Evolutionary conservation across 139 green algal genomes (phyloP), one percentile per base, ranked within the genome.

Genomic region (Chlorella sp.): DNA sequence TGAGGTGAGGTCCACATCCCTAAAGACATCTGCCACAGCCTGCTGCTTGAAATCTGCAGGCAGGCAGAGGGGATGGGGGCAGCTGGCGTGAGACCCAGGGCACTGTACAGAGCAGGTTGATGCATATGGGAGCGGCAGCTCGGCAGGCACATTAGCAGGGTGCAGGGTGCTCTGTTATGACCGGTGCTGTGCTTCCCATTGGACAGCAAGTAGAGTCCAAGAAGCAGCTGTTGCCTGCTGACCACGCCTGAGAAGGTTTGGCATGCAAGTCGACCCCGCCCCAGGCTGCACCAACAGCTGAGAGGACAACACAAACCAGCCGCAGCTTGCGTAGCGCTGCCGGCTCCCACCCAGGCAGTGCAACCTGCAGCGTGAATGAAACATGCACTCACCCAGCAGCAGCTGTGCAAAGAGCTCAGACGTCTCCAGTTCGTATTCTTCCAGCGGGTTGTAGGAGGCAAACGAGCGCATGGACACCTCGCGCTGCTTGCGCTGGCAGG

Each of bases 391-490:
- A 85, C 80, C 80, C 32, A 36, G n/a, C 65, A 85, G 67, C 65
- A 85, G 47, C 20, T 26, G 74, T 4, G 67, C 80, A 86, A 87
- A 89, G 3, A 65, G 3, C 11, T 21, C 17, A 0, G 28, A 21
- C 0, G 57, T 39, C 47, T 90, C 87, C 23, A 88, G 65, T 44
- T 60, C 5, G 36, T 86, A 90, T 72, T 90, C 87, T 4, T 86
- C 34, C 20, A 78, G 34, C 3, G 87, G 87, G 68, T 83, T 69
- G 16, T 86, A 82, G 13, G 34, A 17, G 9, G 68, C 51, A 68
- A 86, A 88, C 38, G 82, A 47, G 34, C 82, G 80, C 9, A 64
- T 28, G 23, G 20, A 60, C n/a, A 56, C 30, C 23, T 70, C 34
- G 15, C 25, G 51, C 44, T 39, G 25, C 80, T 25, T 25, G 15